Percentiles rank a stretch among this genome's conserved stretches.
phyloP scores from a whole-genome alignment of 371 early-diverging fungal species.

The Mucor racemosus region DNA sequence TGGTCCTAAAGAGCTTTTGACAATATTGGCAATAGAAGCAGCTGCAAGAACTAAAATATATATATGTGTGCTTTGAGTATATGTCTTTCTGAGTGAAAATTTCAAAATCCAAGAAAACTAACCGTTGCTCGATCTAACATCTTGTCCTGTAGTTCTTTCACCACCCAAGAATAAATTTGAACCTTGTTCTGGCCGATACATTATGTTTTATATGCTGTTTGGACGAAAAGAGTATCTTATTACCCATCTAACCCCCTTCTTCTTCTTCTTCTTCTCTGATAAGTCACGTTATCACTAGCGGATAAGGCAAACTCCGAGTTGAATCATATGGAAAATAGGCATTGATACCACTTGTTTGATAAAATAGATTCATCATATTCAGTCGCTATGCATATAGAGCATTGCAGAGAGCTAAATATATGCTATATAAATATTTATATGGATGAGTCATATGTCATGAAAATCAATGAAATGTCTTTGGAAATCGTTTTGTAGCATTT shows the following conservation, averaged over 20 bases:
- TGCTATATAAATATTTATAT: too few relatives aligned
- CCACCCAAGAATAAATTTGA: slow-evolving; percentile 76
- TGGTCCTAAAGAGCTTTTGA: slow-evolving; percentile 99
- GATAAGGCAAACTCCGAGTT: not conserved
- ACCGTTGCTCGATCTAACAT: slow-evolving; percentile 96
- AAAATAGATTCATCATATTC: not conserved
- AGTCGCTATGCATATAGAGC: too few relatives aligned
- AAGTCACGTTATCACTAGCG: not conserved
- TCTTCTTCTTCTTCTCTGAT: not conserved
- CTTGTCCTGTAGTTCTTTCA: slow-evolving; percentile 90
- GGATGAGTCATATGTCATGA: too few relatives aligned
- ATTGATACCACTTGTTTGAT: not conserved
- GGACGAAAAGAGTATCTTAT: too few relatives aligned
- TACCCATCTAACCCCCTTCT: too few relatives aligned
- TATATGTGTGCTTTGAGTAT: not conserved
- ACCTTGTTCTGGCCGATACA: slow-evolving; percentile 25
- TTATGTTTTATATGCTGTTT: not conserved
- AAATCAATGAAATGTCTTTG: too few relatives aligned
- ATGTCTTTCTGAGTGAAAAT: not conserved
- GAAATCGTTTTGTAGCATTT: too few relatives aligned
- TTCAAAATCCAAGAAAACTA: slow-evolving; percentile 20
- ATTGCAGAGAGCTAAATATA: not conserved
- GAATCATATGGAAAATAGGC: not conserved
- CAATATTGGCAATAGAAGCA: slow-evolving; percentile 95
- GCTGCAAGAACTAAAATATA: slow-evolving; percentile 61